phyloP scores from a whole-genome alignment of 345 rosid genomes.

The Cardamine occulta region DNA sequence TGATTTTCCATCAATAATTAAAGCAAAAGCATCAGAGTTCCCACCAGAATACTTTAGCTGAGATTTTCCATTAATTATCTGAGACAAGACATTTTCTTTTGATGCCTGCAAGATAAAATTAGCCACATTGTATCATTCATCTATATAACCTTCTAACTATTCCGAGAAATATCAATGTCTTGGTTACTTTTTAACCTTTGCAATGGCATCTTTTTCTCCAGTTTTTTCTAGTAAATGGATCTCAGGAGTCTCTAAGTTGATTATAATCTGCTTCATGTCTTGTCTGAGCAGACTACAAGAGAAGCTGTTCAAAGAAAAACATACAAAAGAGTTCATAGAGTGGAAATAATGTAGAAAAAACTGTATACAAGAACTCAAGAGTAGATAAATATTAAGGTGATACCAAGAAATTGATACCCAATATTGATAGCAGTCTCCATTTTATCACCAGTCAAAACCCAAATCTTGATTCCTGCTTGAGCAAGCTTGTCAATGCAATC shows the following conservation, averaged over 20 bases:
- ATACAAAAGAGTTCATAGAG: conserved; percentile 39
- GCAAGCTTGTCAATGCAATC: conserved; percentile 97
- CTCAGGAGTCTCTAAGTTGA: conserved; percentile 71
- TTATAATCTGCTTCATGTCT: conserved; percentile 93
- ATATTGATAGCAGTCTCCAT: conserved; percentile 99
- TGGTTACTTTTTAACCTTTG: conserved; percentile 60
- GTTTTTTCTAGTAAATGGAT: conserved; percentile 70
- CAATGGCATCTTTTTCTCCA: conserved; percentile 61
- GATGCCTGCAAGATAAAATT: conserved; percentile 62
- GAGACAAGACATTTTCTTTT: conserved; percentile 61
- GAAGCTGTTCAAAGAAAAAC: conserved; percentile 57
- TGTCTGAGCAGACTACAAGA: conserved; percentile 95
- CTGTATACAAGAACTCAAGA: conserved; percentile 22
- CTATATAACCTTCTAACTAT: background rate
- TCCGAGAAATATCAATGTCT: background rate
- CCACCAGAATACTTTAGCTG: conserved; percentile 57
- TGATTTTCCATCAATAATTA: conserved; percentile 94
- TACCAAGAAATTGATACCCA: conserved; percentile 58
- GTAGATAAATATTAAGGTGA: conserved; percentile 32
- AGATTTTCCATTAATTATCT: conserved; percentile 65
- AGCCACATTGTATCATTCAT: background rate
- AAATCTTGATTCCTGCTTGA: conserved; percentile 95
- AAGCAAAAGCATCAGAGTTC: conserved; percentile 67
- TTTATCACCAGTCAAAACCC: conserved; percentile 99
- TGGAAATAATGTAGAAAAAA: conserved; percentile 3